Percentiles rank a stretch among this genome's conserved stretches.
Conservation (phyloP, 768 basidiomycete species). For the Rhodotorula taiwanensis region DNA sequence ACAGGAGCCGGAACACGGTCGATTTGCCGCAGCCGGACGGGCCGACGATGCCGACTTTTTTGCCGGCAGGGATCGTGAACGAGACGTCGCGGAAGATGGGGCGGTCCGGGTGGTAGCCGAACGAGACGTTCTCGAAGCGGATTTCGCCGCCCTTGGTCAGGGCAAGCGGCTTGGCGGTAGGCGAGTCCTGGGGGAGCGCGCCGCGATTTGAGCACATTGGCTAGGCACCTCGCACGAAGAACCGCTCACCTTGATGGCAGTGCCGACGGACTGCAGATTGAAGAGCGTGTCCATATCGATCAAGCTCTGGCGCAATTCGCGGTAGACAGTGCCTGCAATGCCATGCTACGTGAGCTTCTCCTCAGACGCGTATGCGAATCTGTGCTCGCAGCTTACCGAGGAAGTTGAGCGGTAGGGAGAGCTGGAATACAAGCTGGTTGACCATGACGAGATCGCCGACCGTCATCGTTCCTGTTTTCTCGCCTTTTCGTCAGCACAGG, state of each 20-base stretch:
- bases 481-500: not conserved
- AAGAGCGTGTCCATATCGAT: slow-evolving; percentile 96
- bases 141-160: slow-evolving; percentile 73
- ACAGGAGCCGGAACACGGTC: slow-evolving; percentile 87
- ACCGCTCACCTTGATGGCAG: slow-evolving; percentile 49
- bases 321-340: slow-evolving; percentile 68
- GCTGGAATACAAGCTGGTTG: slow-evolving; percentile 95
- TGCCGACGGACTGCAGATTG: slow-evolving; percentile 64
- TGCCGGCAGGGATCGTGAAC: slow-evolving; percentile 88
- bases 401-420: slow-evolving; percentile 94
- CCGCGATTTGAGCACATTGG: not conserved
- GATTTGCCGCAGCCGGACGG: slow-evolving; percentile 97
- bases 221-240: not conserved
- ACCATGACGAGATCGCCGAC: slow-evolving; percentile 98
- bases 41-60: slow-evolving; percentile 94
- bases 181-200: slow-evolving; percentile 56
- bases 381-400: slow-evolving; percentile 49
- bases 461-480: slow-evolving; percentile 69
- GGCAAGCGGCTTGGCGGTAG: slow-evolving; percentile 59
- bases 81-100: slow-evolving; percentile 82
- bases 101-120: slow-evolving; percentile 83
- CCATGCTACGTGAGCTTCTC: no score
- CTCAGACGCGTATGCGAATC: no score
- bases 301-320: slow-evolving; percentile 89
- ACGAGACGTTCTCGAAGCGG: slow-evolving; percentile 82